A percentile compares a stretch with the other conserved stretches of the same genome.
These are phyloP conservation scores for Cephaloascus fragrans DNA, from an alignment of 805 yeast species.

Conservation along the genomic window DNA sequence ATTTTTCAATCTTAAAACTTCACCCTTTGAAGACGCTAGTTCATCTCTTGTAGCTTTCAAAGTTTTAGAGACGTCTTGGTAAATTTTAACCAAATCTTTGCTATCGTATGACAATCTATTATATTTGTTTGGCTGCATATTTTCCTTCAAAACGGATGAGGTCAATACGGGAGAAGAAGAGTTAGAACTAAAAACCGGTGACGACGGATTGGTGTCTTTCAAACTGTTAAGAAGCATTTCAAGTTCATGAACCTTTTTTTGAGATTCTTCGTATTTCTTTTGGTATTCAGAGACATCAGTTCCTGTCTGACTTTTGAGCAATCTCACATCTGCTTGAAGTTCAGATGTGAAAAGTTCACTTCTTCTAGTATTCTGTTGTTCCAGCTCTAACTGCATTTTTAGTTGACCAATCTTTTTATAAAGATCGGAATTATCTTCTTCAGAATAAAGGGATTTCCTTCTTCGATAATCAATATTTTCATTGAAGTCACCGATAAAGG, in stretches of 20 bases:
- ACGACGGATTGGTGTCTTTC: constrained; percentile 1
- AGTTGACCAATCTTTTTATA: not conserved
- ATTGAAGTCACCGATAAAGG: not conserved
- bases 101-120: constrained; percentile 7
- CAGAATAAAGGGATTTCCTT: not conserved
- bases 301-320: not conserved
- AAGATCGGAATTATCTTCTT: not conserved
- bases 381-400: not conserved
- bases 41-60: constrained; percentile 33
- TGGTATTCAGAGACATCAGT: constrained; percentile 18
- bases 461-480: not conserved
- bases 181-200: constrained; percentile 5
- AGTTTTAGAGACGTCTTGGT: constrained; percentile 40
- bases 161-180: constrained; percentile 7
- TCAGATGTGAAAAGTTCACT: not conserved
- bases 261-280: constrained; percentile 23
- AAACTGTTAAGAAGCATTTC: constrained; percentile 10
- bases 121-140: not conserved
- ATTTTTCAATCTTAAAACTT: constrained; percentile 28
- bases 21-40: constrained; percentile 28
- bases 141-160: constrained; percentile 2
- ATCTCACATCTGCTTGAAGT: not conserved
- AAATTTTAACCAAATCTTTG: constrained; percentile 36
- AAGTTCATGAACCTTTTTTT: constrained; percentile 19
- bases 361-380: not conserved